phyloP scores from a whole-genome alignment of 164 flowering plant genomes.

The Nymphaea colorata region DNA sequence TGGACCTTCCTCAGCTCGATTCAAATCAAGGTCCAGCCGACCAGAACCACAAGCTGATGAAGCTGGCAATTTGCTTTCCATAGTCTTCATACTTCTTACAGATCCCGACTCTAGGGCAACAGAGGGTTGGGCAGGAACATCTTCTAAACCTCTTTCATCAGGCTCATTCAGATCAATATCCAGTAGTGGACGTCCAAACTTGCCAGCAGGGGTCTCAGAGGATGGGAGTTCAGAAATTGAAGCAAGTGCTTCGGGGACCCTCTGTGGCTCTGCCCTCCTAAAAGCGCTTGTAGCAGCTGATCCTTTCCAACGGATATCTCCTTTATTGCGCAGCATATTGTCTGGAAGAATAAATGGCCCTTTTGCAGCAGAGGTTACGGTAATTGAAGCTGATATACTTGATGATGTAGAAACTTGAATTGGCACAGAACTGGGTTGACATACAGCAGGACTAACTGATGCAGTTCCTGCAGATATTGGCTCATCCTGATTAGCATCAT shows the following conservation, averaged over 20 bases:
- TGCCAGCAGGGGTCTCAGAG: constrained; percentile 12
- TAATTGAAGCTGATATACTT: constrained; percentile 44
- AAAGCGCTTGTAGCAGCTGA: constrained; percentile 99
- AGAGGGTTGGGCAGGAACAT: constrained; percentile 16
- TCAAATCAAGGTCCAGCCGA: constrained; percentile 84
- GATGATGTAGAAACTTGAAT: constrained; percentile 31
- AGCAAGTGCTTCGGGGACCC: constrained; percentile 4
- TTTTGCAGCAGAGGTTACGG: constrained; percentile 87
- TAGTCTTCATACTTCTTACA: too few species aligned
- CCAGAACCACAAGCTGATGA: constrained; percentile 10
- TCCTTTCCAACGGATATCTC: constrained; percentile 88
- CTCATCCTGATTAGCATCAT: constrained; percentile 60
- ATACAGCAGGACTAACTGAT: constrained; percentile 2
- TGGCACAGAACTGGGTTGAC: constrained; percentile 25
- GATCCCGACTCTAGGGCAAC: background rate
- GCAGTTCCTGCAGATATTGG: constrained; percentile 10
- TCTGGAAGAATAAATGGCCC: constrained; percentile 79
- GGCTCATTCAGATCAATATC: constrained; percentile 80
- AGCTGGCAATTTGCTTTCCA: too few species aligned
- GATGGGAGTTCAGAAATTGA: background rate
- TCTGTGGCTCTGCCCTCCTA: constrained; percentile 92
- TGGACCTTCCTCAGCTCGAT: constrained; percentile 47
- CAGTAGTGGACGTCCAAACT: constrained; percentile 36
- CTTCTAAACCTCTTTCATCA: constrained; percentile 60
- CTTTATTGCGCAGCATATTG: constrained; percentile 35